A percentile compares a stretch with the other conserved stretches of the same genome.
Evolutionary conservation across 2,329 filamentous ascomycete species (phyloP).

Genomic region (Byssochlamys sp.): DNA sequence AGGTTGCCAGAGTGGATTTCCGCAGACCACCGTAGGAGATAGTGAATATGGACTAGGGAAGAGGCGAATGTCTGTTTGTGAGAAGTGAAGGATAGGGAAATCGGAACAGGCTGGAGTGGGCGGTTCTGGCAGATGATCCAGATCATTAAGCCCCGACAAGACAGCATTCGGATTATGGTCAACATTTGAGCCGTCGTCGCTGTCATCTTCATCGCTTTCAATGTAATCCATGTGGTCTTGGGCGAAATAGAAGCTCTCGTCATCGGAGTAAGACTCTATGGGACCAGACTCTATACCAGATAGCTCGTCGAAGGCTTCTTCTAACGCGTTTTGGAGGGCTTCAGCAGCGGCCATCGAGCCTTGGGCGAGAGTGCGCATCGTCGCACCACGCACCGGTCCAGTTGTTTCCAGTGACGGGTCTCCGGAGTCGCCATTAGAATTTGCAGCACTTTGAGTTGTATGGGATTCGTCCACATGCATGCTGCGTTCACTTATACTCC

Average conservation of each 20-base stretch:
- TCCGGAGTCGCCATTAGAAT: background rate
- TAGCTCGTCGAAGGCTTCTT: background rate
- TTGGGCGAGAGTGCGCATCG: background rate
- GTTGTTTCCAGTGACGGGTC: background rate
- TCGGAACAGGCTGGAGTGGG: constrained; percentile 15
- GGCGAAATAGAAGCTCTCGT: background rate
- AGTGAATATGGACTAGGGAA: constrained; percentile 23
- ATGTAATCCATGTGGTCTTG: background rate
- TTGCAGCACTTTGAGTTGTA: background rate
- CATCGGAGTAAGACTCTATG: background rate
- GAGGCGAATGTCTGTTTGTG: constrained; percentile 29
- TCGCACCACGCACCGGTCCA: background rate
- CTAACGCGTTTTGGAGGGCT: background rate
- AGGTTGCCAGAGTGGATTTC: constrained; percentile 19
- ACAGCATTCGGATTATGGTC: constrained; percentile 2
- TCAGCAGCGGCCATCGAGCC: background rate
- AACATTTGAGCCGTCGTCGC: constrained; percentile 5
- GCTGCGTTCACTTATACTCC: background rate
- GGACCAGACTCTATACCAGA: background rate
- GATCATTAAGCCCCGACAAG: background rate
- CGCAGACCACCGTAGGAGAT: constrained; percentile 22
- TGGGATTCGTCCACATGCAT: background rate
- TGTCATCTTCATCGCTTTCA: constrained; percentile 10
- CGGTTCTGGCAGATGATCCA: constrained; percentile 3
- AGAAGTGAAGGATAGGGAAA: constrained; percentile 36